Conservation (phyloP, 176 grass and related monocot species). For the Guadua angustifolia region DNA sequence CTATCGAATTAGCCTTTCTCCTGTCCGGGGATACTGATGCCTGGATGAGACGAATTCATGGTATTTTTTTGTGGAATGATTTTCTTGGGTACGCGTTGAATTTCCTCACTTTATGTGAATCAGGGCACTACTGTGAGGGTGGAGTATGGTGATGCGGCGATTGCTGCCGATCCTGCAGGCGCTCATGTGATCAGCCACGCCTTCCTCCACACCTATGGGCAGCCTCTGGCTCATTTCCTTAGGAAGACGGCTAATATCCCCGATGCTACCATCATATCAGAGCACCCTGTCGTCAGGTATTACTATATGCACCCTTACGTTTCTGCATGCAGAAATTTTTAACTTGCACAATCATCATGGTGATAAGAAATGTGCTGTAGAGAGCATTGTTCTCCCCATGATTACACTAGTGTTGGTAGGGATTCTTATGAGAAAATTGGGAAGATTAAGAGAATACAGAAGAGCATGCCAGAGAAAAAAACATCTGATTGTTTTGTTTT, state of each 20-base stretch:
- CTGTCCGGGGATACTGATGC: neutral
- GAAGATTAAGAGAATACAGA: neutral
- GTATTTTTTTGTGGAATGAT: neutral
- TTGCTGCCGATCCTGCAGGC: slow-evolving; percentile 77
- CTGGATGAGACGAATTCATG: neutral
- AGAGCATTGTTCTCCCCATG: neutral
- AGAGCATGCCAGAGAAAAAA: neutral
- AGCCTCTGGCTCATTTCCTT: slow-evolving; percentile 84
- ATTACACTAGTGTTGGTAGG: neutral
- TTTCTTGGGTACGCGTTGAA: neutral
- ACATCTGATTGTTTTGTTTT: slow-evolving; percentile 19
- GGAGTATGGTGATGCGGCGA: slow-evolving; percentile 82
- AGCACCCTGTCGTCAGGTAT: slow-evolving; percentile 76
- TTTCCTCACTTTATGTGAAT: slow-evolving; percentile 22
- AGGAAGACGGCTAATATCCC: slow-evolving; percentile 75
- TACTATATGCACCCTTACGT: neutral
- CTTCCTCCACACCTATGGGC: slow-evolving; percentile 87
- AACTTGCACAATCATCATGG: neutral
- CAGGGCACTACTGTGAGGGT: slow-evolving; percentile 96
- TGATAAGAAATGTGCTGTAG: neutral
- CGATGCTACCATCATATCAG: slow-evolving; percentile 82
- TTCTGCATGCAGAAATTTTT: neutral
- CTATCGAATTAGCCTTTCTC: neutral
- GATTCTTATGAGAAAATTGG: neutral
- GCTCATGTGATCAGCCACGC: slow-evolving; percentile 88